Conservation (phyloP, 139 green algal species). For the Medakamo hakoo region DNA sequence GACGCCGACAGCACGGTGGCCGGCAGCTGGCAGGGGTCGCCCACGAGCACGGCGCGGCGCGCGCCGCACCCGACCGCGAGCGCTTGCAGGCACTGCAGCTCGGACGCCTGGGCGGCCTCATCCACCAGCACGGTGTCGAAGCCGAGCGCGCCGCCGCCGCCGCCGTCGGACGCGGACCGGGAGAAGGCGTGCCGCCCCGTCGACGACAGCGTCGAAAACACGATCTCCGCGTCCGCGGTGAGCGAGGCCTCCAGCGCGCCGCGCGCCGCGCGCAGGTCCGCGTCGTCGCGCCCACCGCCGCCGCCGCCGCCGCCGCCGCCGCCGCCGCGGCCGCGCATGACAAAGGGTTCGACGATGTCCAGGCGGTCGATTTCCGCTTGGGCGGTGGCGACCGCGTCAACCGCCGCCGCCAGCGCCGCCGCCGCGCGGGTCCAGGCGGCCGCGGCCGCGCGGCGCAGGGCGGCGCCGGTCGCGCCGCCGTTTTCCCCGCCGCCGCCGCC, state of each 20-base stretch:
- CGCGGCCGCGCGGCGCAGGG: neutral
- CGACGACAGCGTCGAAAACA: slow-evolving; percentile 67
- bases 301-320: slow-evolving; percentile 17
- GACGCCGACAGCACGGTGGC: slow-evolving; percentile 62
- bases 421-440: too few species aligned
- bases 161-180: neutral
- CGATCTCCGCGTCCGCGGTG: slow-evolving; percentile 55
- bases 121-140: slow-evolving; percentile 73
- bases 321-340: slow-evolving; percentile 11
- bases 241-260: slow-evolving; percentile 27
- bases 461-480: neutral
- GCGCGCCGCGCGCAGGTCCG: slow-evolving; percentile 15
- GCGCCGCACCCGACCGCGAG: slow-evolving; percentile 61
- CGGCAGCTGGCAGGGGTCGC: slow-evolving; percentile 85
- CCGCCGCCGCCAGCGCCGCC: too few species aligned
- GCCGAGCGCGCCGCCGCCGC: neutral
- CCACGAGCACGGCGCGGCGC: slow-evolving; percentile 58
- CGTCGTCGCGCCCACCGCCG: neutral
- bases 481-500: neutral
- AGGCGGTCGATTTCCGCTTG: too few species aligned
- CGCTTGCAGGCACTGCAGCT: slow-evolving; percentile 68
- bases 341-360: too few species aligned
- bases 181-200: slow-evolving; percentile 36
- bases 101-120: slow-evolving; percentile 77
- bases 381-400: too few species aligned